Evolutionary conservation across 495 filamentous ascomycete species (phyloP), one percentile per base, ranked within the genome.

Genomic region (Trichocladium antarcticum): DNA sequence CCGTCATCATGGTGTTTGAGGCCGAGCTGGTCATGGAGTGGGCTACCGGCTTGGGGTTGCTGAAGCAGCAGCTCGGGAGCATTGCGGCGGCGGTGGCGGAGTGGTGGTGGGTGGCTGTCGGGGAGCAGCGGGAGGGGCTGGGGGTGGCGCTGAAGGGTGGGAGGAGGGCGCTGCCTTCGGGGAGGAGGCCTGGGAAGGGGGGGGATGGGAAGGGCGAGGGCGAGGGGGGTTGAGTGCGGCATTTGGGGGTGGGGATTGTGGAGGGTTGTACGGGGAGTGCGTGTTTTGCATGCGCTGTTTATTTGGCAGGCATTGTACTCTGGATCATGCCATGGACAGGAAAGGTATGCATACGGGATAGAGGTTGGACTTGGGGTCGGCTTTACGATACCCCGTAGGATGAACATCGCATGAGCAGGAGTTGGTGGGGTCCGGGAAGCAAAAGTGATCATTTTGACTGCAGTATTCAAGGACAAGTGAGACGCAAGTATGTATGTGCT

Each of bases 41-140:
- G 86, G 57, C 78, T 45, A 63, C 62, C 35, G 45, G 66, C 24
- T 65, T 76, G 37, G 80, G 78, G 1, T 51, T 75, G 47, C 55
- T 56, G 50, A 56, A 61, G 45, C 55, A 49, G 47, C 64, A 60
- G 40, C 51, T 60, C 16, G 61, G 48, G 10, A 57, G 65, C 6
- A 59, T 67, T 5, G 70, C 71, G 16, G 79, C 77, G 64, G 69
- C 57, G 6, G 69, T 75, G 11, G 62, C 60, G 37, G 80, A 84
- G 60, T 87, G 82, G 78, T 89, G 84, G 84, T 89, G 83, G 81
- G 64, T 72, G 29, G 66, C 60, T 5, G 61, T 65, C 0, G 68
- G 61, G 32, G 49, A 48, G 27, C 62, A 59, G 37, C 52, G 48
- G 47, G 53, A 62, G 22, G 46, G 46, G 43, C 34, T 59, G 37